Evolutionary conservation across 108 stramenopile species (phyloP), one percentile per base, ranked within the genome.

Genomic region (Skeletonema grethae): DNA sequence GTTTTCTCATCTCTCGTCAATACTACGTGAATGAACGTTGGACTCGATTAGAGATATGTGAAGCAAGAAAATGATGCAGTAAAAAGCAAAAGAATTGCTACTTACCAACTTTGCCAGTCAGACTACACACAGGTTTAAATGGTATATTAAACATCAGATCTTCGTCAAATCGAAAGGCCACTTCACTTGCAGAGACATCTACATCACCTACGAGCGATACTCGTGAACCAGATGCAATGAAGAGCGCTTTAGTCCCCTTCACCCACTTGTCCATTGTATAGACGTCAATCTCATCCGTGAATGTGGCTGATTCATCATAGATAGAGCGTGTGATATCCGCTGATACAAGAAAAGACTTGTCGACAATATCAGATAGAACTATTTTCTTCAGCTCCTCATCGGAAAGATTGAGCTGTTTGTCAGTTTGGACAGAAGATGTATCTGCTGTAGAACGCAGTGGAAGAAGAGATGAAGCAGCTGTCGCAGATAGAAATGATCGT

Each of bases 271-370:
- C 87, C 79, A 95, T 65, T 30, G 75, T 64, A 73, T 96, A 96
- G 0, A 87, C 88, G 71, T 96, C 95, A 64, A 96, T 96, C 75
- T 96, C 95, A 69, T 96, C 95, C 0, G 87, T 90, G 67, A 96
- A 96, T 10, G 79, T 87, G 11, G 88, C 86, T 3, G 83, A 81
- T 73, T 93, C 90, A 28, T 87, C 89, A 67, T 96, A 96, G 24
- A 96, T 64, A n/a, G 80, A 74, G 29, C 90, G 82, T 4, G 92
- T 93, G 28, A 96, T 75, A 45, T 92, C 73, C 4, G 86, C 95
- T 41, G 82, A 82, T 24, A 84, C 89, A 11, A 96, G 70, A 67
- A 93, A 95, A 20, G 88, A 84, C 28, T 85, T 83, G 3, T 87
- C 86, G 6, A 82, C 64, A 13, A 95, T 63, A 69, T 95, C 95